Evolutionary conservation across 1,139 yeast species (phyloP).

Genomic region (Sugiyamaella grinbergsii): DNA sequence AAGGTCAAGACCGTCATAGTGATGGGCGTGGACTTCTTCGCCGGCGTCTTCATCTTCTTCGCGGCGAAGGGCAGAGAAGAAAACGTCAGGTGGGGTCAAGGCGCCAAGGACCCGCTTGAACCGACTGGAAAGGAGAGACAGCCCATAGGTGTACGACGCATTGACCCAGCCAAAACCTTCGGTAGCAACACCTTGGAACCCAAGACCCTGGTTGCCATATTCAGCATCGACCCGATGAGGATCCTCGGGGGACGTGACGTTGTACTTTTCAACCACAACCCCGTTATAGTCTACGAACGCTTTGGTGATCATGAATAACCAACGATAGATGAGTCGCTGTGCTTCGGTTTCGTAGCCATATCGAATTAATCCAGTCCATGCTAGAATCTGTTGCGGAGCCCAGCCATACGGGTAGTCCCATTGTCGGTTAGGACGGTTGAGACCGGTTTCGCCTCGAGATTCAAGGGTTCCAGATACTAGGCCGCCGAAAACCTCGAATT

Average conservation of each 20-base stretch:
- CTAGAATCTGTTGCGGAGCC: conserved; percentile 97
- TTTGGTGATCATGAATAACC: conserved; percentile 88
- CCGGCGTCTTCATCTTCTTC: conserved; percentile 15
- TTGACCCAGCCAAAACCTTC: conserved; percentile 98
- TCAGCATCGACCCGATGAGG: conserved; percentile 96
- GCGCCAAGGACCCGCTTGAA: conserved; percentile 81
- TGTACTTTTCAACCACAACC: conserved; percentile 93
- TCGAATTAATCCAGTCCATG: conserved; percentile 82
- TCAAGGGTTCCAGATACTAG: conserved; percentile 79
- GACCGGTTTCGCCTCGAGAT: conserved; percentile 71
- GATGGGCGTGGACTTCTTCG: conserved; percentile 3
- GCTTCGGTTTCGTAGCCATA: conserved; percentile 73
- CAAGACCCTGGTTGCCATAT: conserved; percentile 95
- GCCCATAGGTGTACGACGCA: conserved; percentile 77
- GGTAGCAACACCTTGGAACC: conserved; percentile 88
- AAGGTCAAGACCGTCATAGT: conserved; percentile 10
- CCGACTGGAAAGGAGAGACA: conserved; percentile 65
- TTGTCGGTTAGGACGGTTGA: conserved; percentile 81
- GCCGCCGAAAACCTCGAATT: conserved; percentile 87
- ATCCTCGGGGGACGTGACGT: conserved; percentile 77
- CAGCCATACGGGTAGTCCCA: conserved; percentile 99
- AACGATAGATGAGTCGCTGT: conserved; percentile 74
- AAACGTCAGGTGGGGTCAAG: conserved; percentile 75
- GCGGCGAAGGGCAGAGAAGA: conserved; percentile 44
- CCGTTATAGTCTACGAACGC: conserved; percentile 95